Percentiles rank a stretch among this genome's conserved stretches.
Evolutionary conservation across 331 rosid species (phyloP).

Genomic region (Pyracantha coccinea): DNA sequence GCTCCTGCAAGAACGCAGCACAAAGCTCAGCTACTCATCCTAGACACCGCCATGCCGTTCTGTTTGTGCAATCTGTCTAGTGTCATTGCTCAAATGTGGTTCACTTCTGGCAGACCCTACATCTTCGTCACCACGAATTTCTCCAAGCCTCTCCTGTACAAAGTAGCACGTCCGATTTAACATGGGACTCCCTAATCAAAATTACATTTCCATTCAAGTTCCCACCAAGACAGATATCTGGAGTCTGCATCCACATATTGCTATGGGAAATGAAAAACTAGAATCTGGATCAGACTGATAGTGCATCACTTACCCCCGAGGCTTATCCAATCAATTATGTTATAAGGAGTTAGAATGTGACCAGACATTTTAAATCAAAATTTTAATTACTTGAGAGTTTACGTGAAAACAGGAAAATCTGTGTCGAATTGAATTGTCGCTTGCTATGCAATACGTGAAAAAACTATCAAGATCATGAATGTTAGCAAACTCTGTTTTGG

Average conservation of each 20-base stretch:
- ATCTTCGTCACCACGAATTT: slow-evolving; percentile 54
- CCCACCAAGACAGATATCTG: not conserved
- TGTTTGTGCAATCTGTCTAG: slow-evolving; percentile 47
- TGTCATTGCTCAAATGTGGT: slow-evolving; percentile 35
- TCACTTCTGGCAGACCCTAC: slow-evolving; percentile 42
- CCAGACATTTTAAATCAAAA: not conserved
- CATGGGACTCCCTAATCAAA: not conserved
- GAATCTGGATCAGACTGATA: not conserved
- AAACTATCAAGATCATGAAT: not conserved
- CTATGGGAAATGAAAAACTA: not conserved
- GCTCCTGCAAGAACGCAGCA: slow-evolving; percentile 32
- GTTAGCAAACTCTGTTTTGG: not conserved
- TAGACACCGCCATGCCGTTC: slow-evolving; percentile 37
- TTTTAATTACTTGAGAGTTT: not conserved
- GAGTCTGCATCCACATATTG: not conserved
- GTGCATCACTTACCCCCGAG: not conserved
- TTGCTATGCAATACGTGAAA: not conserved
- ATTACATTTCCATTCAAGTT: not conserved
- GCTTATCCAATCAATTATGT: not conserved
- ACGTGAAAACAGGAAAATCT: not conserved
- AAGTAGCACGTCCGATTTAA: not conserved
- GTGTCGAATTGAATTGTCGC: not conserved
- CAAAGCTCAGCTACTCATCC: slow-evolving; percentile 31
- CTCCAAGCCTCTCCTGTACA: slow-evolving; percentile 75
- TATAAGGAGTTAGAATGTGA: not conserved